Evolutionary conservation across 129 eudicot species (phyloP).

Genomic region (Flaveria bidentis): DNA sequence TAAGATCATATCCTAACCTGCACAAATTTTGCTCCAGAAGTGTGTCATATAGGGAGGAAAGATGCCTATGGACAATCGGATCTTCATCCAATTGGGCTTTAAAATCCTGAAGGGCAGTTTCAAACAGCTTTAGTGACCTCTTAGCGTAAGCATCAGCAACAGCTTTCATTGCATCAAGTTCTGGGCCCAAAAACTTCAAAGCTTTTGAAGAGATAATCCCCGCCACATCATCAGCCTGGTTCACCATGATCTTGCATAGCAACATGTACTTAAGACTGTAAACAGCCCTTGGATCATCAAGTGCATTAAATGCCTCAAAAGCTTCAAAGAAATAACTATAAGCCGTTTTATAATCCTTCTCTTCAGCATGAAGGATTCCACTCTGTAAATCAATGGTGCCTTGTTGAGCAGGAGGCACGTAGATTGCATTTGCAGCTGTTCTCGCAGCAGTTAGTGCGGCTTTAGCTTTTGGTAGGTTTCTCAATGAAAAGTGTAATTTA

Average conservation of each 20-base stretch:
- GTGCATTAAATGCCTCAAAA: conserved; percentile 68
- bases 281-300: conserved; percentile 61
- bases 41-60: conserved; percentile 54
- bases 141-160: conserved; percentile 74
- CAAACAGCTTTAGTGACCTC: conserved; percentile 67
- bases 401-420: conserved; percentile 69
- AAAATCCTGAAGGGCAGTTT: conserved; percentile 59
- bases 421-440: conserved; percentile 76
- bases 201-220: conserved; percentile 72
- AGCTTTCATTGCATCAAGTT: conserved; percentile 79
- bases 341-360: conserved; percentile 63
- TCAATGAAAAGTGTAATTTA: conserved; percentile 54
- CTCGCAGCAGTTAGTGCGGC: conserved; percentile 70
- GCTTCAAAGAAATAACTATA: conserved; percentile 75
- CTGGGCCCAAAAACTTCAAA: conserved; percentile 64
- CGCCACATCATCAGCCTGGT: conserved; percentile 67
- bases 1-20: conserved; percentile 40
- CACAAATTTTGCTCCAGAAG: conserved; percentile 67
- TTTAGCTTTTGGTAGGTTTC: conserved; percentile 59
- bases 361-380: conserved; percentile 60
- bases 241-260: conserved; percentile 66
- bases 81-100: conserved; percentile 72
- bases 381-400: conserved; percentile 60
- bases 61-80: conserved; percentile 79
- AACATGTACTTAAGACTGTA: conserved; percentile 77